phyloP scores from a whole-genome alignment of 2,329 filamentous ascomycete genomes.

The Fusarium devonianum region DNA sequence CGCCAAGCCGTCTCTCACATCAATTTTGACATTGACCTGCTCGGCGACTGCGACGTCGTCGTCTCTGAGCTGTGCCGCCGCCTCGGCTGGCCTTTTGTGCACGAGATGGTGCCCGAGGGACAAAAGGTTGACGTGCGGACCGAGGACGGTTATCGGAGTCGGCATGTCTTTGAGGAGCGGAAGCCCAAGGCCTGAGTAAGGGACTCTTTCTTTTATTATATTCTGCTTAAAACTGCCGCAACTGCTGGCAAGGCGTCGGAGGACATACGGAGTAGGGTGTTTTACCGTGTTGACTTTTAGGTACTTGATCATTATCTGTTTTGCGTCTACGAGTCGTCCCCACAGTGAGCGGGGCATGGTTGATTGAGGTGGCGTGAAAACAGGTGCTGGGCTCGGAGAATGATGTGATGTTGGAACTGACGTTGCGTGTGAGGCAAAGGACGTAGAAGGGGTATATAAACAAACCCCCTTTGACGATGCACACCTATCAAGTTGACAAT shows the following conservation, averaged over 20 bases:
- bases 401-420: not conserved
- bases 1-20: conserved; percentile 85
- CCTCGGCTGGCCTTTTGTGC: conserved; percentile 79
- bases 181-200: conserved; percentile 4
- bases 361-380: not conserved
- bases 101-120: conserved; percentile 80
- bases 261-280: conserved; percentile 27
- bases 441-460: no score
- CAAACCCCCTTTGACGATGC: no score
- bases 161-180: conserved; percentile 48
- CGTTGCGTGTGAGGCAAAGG: not conserved
- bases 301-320: no score
- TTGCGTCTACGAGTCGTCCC: not conserved
- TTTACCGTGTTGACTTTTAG: not conserved
- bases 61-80: conserved; percentile 85
- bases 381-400: not conserved
- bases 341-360: not conserved
- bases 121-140: conserved; percentile 65
- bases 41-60: conserved; percentile 94
- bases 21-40: conserved; percentile 93
- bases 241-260: conserved; percentile 36
- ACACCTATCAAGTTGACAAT: no score
- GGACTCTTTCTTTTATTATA: conserved; percentile 1
- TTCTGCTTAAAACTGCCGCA: conserved; percentile 10
- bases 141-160: conserved; percentile 46